These are phyloP conservation scores for Plasmodium sp. DNA, from an alignment of 169 alveolate species.

Conservation along the genomic window DNA sequence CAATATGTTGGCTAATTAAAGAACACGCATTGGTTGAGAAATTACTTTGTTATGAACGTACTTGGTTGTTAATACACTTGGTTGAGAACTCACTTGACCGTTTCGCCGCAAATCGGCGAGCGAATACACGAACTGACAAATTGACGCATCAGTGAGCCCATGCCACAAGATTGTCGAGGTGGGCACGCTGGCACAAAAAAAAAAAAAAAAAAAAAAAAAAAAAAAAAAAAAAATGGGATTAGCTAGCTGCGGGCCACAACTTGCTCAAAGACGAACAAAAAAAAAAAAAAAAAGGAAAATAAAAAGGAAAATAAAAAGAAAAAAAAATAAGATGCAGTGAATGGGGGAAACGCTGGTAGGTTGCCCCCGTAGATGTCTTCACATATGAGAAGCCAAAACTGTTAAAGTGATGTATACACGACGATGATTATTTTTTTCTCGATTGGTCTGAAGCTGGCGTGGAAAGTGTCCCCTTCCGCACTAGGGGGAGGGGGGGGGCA, in stretches of 20 bases:
- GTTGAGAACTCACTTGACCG: not conserved
- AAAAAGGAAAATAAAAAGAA: not conserved
- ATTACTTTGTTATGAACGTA: not conserved
- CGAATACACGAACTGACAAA: not conserved
- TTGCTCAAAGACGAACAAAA: not conserved
- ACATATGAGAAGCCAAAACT: not conserved
- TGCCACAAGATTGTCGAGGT: not conserved
- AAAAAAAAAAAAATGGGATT: slow-evolving; percentile 4
- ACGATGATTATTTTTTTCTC: not conserved
- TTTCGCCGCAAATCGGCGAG: not conserved
- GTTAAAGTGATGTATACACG: not conserved
- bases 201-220: slow-evolving; percentile 17
- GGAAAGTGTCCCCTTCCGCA: not conserved
- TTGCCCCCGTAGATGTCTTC: not conserved
- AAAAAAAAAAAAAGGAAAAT: slow-evolving; percentile 28
- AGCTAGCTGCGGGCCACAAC: not conserved
- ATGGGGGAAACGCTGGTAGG: not conserved
- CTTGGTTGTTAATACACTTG: not conserved
- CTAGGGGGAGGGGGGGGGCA: too few species aligned
- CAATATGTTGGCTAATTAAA: not conserved
- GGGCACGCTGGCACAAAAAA: not conserved
- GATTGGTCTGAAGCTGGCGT: not conserved
- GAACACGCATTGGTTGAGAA: not conserved
- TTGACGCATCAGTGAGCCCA: not conserved
- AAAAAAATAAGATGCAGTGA: not conserved